Base-by-base conservation (phyloP, 176 grass and related monocot species). In the Saccharum officinarum region DNA sequence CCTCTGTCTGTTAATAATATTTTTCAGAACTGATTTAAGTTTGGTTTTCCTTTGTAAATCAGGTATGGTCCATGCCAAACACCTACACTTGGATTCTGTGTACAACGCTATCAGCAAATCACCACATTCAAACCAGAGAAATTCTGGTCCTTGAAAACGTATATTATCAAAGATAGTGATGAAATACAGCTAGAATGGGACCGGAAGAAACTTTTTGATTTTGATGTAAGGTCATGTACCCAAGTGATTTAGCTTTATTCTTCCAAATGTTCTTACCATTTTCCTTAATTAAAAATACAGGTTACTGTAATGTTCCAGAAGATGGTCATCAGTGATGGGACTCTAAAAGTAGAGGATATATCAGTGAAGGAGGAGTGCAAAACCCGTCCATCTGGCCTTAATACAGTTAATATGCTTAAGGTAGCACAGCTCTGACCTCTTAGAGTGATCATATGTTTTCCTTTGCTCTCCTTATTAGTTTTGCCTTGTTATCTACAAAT, bases 321-420 rank as follows among this genome's bases (percentile, higher is more conserved):
- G 87, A 86, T 98, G 87, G 93, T 98, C 36, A 18, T 75, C 16
- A 87, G 81, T 94, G 87, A 95, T 87, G 93, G 89, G 44, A 85
- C 73, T 71, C 65, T 98, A 67, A 98, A 92, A 89, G 88, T 98
- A 82, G 88, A 78, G 77, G 91, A 94, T 74, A 80, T 95, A 60
- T 98, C 89, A 23, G 92, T 71, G 39, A 98, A 95, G 85, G 91
- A 98, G 89, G 95, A 98, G 70, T 93, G 55, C 80, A 98, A 98
- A 93, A 40, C 83, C 66, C 93, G 93, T 25, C 96, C 96, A 23
- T 90, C 88, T 89, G 96, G 96, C 60, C 96, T 98, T 83, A 98
- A 98, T 80, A 98, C 96, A 22, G 96, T 98, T 84, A 95, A 94
- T 85, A 92, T 98, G 96, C 91, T 98, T 86, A 98, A 98, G 96